phyloP scores from a whole-genome alignment of 2,329 filamentous ascomycete species.

The Penicillium sp. region DNA sequence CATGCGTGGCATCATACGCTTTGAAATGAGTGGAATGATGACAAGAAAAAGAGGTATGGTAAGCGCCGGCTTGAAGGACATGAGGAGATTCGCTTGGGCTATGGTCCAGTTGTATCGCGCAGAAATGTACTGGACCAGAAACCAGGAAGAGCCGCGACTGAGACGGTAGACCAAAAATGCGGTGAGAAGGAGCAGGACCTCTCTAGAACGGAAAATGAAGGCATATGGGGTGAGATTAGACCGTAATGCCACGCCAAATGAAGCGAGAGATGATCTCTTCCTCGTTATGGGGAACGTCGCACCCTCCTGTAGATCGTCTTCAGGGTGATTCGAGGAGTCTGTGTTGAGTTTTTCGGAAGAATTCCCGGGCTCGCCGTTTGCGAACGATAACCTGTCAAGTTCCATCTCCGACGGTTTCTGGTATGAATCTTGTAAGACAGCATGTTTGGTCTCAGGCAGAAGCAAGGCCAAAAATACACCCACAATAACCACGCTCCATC shows the following conservation, averaged over 20 bases:
- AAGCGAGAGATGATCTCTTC: conserved; percentile 22
- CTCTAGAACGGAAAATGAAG: conserved; percentile 46
- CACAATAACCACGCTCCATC: conserved; percentile 38
- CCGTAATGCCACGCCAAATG: conserved; percentile 27
- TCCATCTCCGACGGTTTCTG: conserved; percentile 31
- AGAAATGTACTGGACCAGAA: conserved; percentile 58
- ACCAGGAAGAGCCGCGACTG: conserved; percentile 52
- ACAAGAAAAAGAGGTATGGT: conserved; percentile 55
- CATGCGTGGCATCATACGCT: conserved; percentile 42
- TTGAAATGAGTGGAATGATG: conserved; percentile 50
- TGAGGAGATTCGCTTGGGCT: conserved; percentile 48
- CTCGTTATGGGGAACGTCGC: conserved; percentile 17
- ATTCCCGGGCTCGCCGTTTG: conserved; percentile 24
- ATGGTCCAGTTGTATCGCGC: conserved; percentile 57
- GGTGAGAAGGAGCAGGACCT: conserved; percentile 49
- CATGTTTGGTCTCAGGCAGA: conserved; percentile 48
- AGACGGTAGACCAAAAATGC: conserved; percentile 56
- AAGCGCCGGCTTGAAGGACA: conserved; percentile 53
- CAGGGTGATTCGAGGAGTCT: conserved; percentile 23
- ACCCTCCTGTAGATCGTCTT: conserved; percentile 24
- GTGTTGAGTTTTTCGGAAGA: conserved; percentile 24
- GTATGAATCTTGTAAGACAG: conserved; percentile 20
- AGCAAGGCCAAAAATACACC: conserved; percentile 40
- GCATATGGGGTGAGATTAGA: conserved; percentile 43
- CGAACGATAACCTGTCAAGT: conserved; percentile 32